Evolutionary conservation across 805 yeast species (phyloP), one percentile per base, ranked within the genome.

Genomic region (Monosporozyma servazzii): DNA sequence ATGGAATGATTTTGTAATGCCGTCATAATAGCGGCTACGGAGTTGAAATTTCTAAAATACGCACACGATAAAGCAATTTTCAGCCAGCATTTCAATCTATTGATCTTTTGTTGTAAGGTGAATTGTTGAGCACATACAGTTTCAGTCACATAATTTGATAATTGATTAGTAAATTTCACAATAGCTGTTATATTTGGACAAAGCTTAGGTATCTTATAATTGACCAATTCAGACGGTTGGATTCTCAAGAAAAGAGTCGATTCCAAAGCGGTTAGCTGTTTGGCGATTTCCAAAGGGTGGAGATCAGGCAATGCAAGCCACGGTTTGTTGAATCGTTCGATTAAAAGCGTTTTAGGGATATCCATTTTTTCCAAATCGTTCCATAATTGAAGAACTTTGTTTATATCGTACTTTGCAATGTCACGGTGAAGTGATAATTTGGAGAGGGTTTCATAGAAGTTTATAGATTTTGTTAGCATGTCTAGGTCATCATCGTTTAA

Each of bases 1-100:
- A 86, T 70, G 42, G 83, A 74, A 62, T 83, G 86, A 48, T 84
- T 82, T 63, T 86, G 95, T 54, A 86, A 70, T 1, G 89, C 76
- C 0, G 89, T 84, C 71, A 86, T 79, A 45, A 86, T 83, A 1
- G 91, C 84, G 1, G 91, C 90, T 54, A 86, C 70, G 0, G 93
- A 82, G 62, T 86, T 86, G 70, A 81, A 86, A 63, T 86, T 86
- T 53, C 89, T 72, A 64, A 86, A 73, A 59, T 85, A 84, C 42
- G 83, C 72, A 57, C 89, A 82, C 1, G 89, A 82, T 49, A 84
- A 72, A 0, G 88, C 86, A 33, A 86, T 75, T 60, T 84, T 84
- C 52, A 86, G 68, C 95, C 95, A 86, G 13, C 79, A 75, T 57
- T 81, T 81, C 36, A 85, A 64, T 50, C 81, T 75, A 50, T 73